Conservation (phyloP, 257 asterid species). For the Salvia rosmarinus region DNA sequence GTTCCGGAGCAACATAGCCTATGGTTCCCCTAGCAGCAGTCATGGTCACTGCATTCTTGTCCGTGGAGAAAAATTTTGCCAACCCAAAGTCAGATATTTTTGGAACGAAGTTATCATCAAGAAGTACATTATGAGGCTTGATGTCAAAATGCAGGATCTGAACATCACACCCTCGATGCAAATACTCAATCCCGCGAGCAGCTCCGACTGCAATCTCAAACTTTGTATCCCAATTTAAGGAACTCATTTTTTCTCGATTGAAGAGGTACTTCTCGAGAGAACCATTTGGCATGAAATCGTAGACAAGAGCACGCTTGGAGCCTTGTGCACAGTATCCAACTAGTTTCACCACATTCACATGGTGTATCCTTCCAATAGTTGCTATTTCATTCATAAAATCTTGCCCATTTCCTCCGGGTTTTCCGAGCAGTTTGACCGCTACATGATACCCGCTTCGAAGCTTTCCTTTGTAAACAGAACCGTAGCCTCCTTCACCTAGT, state of each 20-base stretch:
- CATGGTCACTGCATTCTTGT: constrained; percentile 20
- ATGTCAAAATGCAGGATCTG: constrained; percentile 37
- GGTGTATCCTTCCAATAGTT: constrained; percentile 13
- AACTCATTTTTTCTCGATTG: not conserved
- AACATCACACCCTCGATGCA: constrained; percentile 33
- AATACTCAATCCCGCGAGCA: constrained; percentile 39
- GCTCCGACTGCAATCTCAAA: constrained; percentile 35
- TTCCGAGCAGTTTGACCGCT: constrained; percentile 39
- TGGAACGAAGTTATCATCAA: constrained; percentile 30
- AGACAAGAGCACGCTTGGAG: not conserved
- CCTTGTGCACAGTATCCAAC: constrained; percentile 11
- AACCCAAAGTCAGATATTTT: constrained; percentile 40
- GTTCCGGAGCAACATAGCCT: constrained; percentile 40
- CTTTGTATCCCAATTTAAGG: constrained; percentile 29
- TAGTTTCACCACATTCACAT: not conserved
- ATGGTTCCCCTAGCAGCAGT: constrained; percentile 41
- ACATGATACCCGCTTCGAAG: constrained; percentile 39
- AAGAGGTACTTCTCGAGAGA: not conserved
- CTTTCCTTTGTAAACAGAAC: constrained; percentile 41
- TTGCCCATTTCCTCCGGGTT: constrained; percentile 14
- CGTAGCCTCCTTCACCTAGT: constrained; percentile 43
- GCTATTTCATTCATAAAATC: constrained; percentile 46
- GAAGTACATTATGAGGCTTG: constrained; percentile 45
- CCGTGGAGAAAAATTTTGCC: constrained; percentile 25
- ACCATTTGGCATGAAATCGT: not conserved